Conservation (phyloP, 2,329 filamentous ascomycete species). For the Akanthomyces dipterigenus region DNA sequence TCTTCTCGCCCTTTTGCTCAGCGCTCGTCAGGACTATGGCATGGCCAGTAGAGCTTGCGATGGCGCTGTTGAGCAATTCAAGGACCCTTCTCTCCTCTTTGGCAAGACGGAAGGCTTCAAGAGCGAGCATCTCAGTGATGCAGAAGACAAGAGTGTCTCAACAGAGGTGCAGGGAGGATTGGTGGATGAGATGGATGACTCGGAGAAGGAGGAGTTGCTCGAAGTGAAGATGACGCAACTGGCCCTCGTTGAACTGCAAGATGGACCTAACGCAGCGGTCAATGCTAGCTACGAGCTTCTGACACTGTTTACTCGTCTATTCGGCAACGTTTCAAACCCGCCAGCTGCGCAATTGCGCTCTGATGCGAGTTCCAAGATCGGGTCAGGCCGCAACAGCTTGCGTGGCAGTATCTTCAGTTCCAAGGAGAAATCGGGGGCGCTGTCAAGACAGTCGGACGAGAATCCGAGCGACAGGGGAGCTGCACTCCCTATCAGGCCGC, state of each 20-base stretch:
- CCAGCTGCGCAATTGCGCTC: conserved; percentile 34
- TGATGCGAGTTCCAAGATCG: conserved; percentile 62
- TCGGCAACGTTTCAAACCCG: conserved; percentile 50
- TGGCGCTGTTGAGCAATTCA: conserved; percentile 85
- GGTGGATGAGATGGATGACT: conserved; percentile 73
- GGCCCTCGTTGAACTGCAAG: conserved; percentile 71
- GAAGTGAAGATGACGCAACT: conserved; percentile 96
- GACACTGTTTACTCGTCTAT: conserved; percentile 72
- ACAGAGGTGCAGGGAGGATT: conserved; percentile 37
- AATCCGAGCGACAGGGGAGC: conserved; percentile 31
- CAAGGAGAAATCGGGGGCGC: conserved; percentile 37
- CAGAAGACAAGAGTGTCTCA: conserved; percentile 25
- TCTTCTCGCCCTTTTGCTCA: conserved; percentile 76
- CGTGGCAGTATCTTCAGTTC: conserved; percentile 72
- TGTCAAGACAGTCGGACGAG: conserved; percentile 34
- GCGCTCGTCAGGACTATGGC: conserved; percentile 76
- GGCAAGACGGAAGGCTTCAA: conserved; percentile 52
- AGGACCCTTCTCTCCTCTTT: conserved; percentile 63
- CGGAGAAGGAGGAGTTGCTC: conserved; percentile 81
- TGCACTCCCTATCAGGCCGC: conserved; percentile 22
- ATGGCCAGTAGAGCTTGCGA: conserved; percentile 79
- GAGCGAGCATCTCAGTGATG: conserved; percentile 62
- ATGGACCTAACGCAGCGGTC: conserved; percentile 78
- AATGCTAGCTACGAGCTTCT: conserved; percentile 84
- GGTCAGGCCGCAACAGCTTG: conserved; percentile 63